These are phyloP conservation scores for Kappamyces sp. DNA, from an alignment of 192 early-diverging fungal species.

Conservation along the genomic window DNA sequence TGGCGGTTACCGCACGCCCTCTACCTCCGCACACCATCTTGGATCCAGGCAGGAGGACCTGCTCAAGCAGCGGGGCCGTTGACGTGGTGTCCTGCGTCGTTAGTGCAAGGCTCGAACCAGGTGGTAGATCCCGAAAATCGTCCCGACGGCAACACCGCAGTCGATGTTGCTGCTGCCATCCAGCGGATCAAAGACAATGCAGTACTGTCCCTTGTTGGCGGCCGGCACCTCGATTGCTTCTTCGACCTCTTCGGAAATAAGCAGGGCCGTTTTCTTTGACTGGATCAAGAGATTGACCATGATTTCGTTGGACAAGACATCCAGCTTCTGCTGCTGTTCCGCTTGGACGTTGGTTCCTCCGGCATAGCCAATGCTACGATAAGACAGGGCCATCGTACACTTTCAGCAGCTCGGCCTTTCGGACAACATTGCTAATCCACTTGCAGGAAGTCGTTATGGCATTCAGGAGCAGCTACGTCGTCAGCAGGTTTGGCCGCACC, in stretches of 20 bases:
- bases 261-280: conserved; percentile 82
- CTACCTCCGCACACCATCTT: conserved; percentile 78
- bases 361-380: conserved; percentile 71
- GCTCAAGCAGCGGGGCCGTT: conserved; percentile 27
- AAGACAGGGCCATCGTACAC: conserved; percentile 62
- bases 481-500: no score
- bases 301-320: conserved; percentile 96
- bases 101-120: conserved; percentile 38
- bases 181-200: conserved; percentile 95
- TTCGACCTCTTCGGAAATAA: conserved; percentile 97
- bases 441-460: conserved; percentile 93
- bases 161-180: conserved; percentile 98
- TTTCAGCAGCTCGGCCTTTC: conserved; percentile 93
- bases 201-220: conserved; percentile 78
- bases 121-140: conserved; percentile 97
- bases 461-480: conserved; percentile 75
- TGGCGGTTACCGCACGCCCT: conserved; percentile 3
- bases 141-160: conserved; percentile 96
- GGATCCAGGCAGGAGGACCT: conserved; percentile 81
- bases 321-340: conserved; percentile 95
- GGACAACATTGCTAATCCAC: conserved; percentile 93
- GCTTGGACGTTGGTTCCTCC: conserved; percentile 86
- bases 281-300: conserved; percentile 89
- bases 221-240: conserved; percentile 83
- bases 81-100: neutral